Evolutionary conservation across 148 eudicot species (phyloP).

Genomic region (Beta vulgaris): DNA sequence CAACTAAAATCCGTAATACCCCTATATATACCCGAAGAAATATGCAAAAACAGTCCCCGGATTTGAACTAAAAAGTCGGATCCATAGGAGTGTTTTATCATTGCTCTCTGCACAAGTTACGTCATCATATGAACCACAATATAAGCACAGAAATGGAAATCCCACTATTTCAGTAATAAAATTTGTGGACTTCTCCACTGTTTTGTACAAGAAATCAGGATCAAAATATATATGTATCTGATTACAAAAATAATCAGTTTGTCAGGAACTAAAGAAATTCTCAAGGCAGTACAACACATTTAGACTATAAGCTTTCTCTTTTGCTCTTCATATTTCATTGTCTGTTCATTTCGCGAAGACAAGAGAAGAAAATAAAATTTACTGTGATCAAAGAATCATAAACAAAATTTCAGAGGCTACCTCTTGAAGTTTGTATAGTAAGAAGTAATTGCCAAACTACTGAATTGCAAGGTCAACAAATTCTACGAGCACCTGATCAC

Average conservation of each 20-base stretch:
- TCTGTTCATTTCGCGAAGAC: conserved; percentile 11
- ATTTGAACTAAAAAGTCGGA: no score
- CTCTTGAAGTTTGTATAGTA: conserved; percentile 19
- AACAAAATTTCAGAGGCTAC: conserved; percentile 34
- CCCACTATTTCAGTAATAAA: background rate
- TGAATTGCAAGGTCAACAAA: conserved; percentile 27
- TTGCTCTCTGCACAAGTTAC: background rate
- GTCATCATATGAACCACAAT: conserved; percentile 13
- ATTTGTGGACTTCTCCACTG: background rate
- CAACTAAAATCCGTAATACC: no score
- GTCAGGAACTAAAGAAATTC: background rate
- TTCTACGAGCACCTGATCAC: conserved; percentile 38
- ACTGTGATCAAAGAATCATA: conserved; percentile 16
- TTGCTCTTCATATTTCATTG: conserved; percentile 17
- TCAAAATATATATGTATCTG: background rate
- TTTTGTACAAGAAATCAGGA: conserved; percentile 3
- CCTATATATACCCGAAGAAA: no score
- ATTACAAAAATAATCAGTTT: no score
- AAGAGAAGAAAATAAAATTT: background rate
- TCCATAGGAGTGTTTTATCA: no score
- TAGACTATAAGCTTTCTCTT: conserved; percentile 13
- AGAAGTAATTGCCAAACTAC: conserved; percentile 18
- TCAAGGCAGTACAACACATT: conserved; percentile 13
- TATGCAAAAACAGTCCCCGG: no score
- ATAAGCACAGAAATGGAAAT: background rate